Conservation (phyloP, 2,329 filamentous ascomycete genomes). For the Setomelanomma holmii region DNA sequence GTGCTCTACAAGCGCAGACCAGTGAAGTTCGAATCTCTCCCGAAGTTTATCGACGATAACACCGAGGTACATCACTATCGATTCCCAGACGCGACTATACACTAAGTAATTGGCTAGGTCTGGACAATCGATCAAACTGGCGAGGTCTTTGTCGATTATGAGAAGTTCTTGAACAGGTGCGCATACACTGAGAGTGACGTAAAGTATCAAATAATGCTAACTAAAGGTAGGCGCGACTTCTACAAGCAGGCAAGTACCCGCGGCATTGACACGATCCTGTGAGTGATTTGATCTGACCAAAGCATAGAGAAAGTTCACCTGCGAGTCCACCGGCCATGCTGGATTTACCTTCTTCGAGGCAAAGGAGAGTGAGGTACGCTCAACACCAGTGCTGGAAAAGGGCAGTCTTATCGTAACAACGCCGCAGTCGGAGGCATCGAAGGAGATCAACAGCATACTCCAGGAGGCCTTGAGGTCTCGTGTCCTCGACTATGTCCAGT, state of each 20-base stretch:
- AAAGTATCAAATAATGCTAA: conserved; percentile 26
- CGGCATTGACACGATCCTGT: not conserved
- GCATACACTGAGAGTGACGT: conserved; percentile 44
- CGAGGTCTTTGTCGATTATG: conserved; percentile 88
- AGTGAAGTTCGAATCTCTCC: conserved; percentile 78
- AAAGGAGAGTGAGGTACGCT: conserved; percentile 83
- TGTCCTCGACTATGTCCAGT: conserved; percentile 88
- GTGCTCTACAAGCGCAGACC: conserved; percentile 97
- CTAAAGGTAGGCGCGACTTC: conserved; percentile 76
- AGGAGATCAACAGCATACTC: conserved; percentile 89
- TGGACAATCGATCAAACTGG: conserved; percentile 91
- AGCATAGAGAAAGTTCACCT: conserved; percentile 82
- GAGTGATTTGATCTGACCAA: conserved; percentile 25
- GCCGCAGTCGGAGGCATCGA: conserved; percentile 67
- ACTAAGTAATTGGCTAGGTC: conserved; percentile 65
- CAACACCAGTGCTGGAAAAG: conserved; percentile 28
- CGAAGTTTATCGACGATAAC: conserved; percentile 78
- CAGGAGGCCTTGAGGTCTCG: conserved; percentile 91
- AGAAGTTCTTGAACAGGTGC: conserved; percentile 84
- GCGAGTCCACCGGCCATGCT: conserved; percentile 93
- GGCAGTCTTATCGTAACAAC: conserved; percentile 39
- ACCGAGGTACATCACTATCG: conserved; percentile 70
- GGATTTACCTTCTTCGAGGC: conserved; percentile 92
- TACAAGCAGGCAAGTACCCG: conserved; percentile 77
- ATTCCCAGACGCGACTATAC: conserved; percentile 17